Conservation (phyloP, 2,329 filamentous ascomycete species). For the Pseudogymnoascus sp. region DNA sequence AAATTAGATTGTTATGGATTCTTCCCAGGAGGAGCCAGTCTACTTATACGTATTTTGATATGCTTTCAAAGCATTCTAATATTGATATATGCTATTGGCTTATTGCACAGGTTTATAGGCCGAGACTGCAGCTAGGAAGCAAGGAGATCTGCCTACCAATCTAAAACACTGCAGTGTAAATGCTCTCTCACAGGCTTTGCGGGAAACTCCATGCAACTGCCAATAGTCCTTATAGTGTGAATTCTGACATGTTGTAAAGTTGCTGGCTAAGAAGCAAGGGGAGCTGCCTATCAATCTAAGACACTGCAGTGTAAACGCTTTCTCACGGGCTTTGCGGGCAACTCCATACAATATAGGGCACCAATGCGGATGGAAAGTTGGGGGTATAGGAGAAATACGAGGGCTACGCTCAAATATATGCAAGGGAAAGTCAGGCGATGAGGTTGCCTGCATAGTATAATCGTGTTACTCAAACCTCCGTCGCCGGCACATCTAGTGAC, state of each 20-base stretch:
- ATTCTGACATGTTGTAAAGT: no score
- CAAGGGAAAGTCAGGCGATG: background rate
- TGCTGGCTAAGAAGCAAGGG: no score
- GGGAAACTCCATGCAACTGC: no score
- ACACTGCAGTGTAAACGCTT: background rate
- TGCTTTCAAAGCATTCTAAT: background rate
- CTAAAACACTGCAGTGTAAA: background rate
- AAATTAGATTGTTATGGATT: background rate
- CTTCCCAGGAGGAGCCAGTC: background rate
- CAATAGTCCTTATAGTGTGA: no score
- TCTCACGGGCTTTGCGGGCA: background rate
- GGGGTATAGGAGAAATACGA: background rate
- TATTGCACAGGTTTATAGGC: no score
- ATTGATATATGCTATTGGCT: no score
- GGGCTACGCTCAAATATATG: background rate
- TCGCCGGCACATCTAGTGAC: no score
- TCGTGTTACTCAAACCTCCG: no score
- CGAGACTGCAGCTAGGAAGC: no score
- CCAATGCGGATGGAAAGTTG: background rate
- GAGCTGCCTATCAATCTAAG: background rate
- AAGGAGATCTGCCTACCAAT: background rate
- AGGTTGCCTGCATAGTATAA: no score
- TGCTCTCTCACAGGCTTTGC: no score
- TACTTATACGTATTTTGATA: background rate
- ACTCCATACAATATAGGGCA: background rate